These are phyloP conservation scores for Pythium apleroticum DNA, from an alignment of 352 stramenopile genomes.

Conservation along the genomic window DNA sequence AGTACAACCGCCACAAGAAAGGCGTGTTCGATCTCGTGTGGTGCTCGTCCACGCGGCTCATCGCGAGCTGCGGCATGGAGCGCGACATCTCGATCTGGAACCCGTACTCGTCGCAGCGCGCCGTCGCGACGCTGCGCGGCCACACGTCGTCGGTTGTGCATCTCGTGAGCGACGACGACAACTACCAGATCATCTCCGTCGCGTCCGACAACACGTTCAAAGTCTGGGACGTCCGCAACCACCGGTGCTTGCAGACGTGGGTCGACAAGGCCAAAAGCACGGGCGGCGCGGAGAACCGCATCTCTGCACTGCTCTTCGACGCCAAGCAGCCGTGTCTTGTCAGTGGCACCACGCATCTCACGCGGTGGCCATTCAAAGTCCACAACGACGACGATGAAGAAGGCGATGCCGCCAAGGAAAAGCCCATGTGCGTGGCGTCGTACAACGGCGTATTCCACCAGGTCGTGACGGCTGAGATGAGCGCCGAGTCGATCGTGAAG, in stretches of 20 bases:
- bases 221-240: constrained; percentile 82
- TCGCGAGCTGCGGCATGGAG: constrained; percentile 84
- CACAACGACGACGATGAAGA: constrained; percentile 38
- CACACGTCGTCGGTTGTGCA: constrained; percentile 78
- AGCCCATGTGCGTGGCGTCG: constrained; percentile 49
- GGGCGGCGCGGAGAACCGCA: constrained; percentile 56
- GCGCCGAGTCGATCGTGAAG: constrained; percentile 71
- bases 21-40: constrained; percentile 83
- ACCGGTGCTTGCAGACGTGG: constrained; percentile 81
- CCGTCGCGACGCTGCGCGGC: constrained; percentile 65
- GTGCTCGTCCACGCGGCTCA: constrained; percentile 70
- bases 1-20: constrained; percentile 81
- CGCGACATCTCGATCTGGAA: constrained; percentile 90
- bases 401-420: constrained; percentile 45
- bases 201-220: constrained; percentile 85
- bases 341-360: constrained; percentile 68
- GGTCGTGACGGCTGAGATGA: constrained; percentile 77
- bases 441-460: constrained; percentile 88
- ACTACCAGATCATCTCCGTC: constrained; percentile 82
- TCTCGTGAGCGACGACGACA: constrained; percentile 77
- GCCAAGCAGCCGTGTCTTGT: constrained; percentile 63
- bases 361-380: constrained; percentile 65
- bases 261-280: constrained; percentile 59
- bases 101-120: constrained; percentile 83
- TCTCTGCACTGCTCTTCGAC: constrained; percentile 68